phyloP scores from a whole-genome alignment of 306 rosid species.

The Mucuna pruriens region DNA sequence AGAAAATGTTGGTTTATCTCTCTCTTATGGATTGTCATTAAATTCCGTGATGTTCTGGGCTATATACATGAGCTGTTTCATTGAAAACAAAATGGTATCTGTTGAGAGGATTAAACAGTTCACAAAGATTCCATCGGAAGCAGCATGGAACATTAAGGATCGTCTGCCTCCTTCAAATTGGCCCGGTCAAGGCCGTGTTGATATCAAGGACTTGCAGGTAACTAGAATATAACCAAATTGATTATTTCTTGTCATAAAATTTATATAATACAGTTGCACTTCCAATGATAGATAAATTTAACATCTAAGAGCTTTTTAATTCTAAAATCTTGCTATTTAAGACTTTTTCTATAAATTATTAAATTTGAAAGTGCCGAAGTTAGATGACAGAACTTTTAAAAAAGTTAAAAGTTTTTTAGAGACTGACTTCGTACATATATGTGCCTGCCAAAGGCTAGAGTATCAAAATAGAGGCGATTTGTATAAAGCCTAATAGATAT shows the following conservation, averaged over 20 bases:
- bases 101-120: conserved; percentile 93
- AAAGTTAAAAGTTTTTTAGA: no score
- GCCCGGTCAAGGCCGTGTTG: conserved; percentile 87
- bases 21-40: conserved; percentile 87
- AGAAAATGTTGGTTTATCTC: conserved; percentile 91
- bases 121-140: conserved; percentile 79
- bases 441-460: no score
- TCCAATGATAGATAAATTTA: no score
- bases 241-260: conserved; percentile 10
- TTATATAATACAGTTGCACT: not conserved
- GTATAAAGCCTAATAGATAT: no score
- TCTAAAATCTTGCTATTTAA: not conserved
- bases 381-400: not conserved
- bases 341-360: not conserved
- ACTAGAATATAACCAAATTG: conserved; percentile 13
- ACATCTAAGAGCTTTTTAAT: no score
- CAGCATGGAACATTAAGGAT: conserved; percentile 72
- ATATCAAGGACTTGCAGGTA: conserved; percentile 82
- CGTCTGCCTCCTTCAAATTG: conserved; percentile 75
- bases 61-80: conserved; percentile 82
- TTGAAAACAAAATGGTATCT: conserved; percentile 96
- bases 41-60: conserved; percentile 79
- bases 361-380: not conserved
- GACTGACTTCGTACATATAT: no score
- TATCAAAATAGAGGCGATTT: no score